phyloP scores from a whole-genome alignment of 208 protist species.

The Crithidia sp. region DNA sequence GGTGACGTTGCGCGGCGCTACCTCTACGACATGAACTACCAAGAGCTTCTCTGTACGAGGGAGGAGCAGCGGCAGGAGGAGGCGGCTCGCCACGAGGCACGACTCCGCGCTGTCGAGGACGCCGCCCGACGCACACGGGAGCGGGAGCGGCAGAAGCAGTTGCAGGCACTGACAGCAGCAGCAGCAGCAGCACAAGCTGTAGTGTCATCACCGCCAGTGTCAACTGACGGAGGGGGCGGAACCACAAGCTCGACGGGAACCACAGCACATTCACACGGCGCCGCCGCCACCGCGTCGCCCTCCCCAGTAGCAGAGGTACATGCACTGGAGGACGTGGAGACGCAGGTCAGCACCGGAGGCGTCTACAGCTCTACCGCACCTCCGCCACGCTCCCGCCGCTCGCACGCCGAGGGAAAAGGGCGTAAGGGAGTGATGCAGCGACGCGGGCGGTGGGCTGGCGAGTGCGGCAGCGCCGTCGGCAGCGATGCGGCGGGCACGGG shows the following conservation, averaged over 20 bases:
- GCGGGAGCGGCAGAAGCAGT: conserved; percentile 28
- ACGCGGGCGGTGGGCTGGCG: background rate
- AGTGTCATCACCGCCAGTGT: too few relatives aligned
- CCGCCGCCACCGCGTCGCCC: too few relatives aligned
- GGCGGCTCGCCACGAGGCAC: conserved; percentile 18
- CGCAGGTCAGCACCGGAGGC: background rate
- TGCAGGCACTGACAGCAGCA: conserved; percentile 20
- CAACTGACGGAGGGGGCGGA: too few relatives aligned
- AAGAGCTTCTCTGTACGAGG: conserved; percentile 34
- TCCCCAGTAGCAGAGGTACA: too few relatives aligned
- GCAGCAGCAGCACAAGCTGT: too few relatives aligned
- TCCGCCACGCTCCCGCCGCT: too few relatives aligned
- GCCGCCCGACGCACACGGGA: conserved; percentile 18
- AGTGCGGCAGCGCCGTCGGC: background rate
- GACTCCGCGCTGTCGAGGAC: conserved; percentile 22
- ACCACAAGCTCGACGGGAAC: too few relatives aligned
- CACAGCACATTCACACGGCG: too few relatives aligned
- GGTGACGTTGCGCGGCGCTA: conserved; percentile 86
- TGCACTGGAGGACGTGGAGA: too few relatives aligned
- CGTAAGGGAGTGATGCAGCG: background rate
- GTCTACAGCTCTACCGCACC: conserved; percentile 7
- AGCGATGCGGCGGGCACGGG: background rate
- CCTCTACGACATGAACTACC: conserved; percentile 86
- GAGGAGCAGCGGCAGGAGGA: conserved; percentile 30
- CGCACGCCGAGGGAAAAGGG: background rate